Evolutionary conservation across 345 rosid species (phyloP), one percentile per base, ranked within the genome.

Genomic region (Syzygium aqueum): DNA sequence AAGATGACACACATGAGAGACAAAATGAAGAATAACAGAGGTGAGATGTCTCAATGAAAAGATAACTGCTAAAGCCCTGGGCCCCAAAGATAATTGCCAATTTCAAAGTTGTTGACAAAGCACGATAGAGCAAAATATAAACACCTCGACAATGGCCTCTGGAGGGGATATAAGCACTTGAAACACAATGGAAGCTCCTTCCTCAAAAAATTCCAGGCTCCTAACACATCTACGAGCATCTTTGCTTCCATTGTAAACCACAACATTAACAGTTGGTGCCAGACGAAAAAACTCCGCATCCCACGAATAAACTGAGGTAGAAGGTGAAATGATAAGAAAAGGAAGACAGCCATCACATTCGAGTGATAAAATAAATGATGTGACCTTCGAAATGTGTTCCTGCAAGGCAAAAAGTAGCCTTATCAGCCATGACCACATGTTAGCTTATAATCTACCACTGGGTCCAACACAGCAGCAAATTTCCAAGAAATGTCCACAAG

Each of bases 71-170:
- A 37, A 9, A 19, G 80, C 80, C 49, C 80, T 73, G 27, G 49
- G 25, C 27, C 80, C 22, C 21, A 5, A 7, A 46, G 40, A 40
- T 37, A 28, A 65, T 13, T 52, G 56, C 87, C 19, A 84, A 84
- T 22, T 16, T 43, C 65, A 54, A 85, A 54, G 43, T 85, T 14
- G 21, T 49, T 84, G 83, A 53, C 19, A n/a, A 85, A 85, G 87
- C 85, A 57, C 82, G 61, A 49, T 87, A 53, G 84, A 1, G 80
- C n/a, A 73, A 73, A 37, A 73, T 73, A 84, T 19, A 33, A 43
- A 86, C 89, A 94, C 96, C 96, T 94, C 93, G 16, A 87, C 87
- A 52, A 92, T 50, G 90, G 89, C 88, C 85, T 93, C 94, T 50
- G 91, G 92, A 15, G 93, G 86, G 37, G 94, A 91, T 88, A 93